These are phyloP conservation scores for Hydnum rufescens DNA, from an alignment of 768 basidiomycete species.

Conservation along the genomic window DNA sequence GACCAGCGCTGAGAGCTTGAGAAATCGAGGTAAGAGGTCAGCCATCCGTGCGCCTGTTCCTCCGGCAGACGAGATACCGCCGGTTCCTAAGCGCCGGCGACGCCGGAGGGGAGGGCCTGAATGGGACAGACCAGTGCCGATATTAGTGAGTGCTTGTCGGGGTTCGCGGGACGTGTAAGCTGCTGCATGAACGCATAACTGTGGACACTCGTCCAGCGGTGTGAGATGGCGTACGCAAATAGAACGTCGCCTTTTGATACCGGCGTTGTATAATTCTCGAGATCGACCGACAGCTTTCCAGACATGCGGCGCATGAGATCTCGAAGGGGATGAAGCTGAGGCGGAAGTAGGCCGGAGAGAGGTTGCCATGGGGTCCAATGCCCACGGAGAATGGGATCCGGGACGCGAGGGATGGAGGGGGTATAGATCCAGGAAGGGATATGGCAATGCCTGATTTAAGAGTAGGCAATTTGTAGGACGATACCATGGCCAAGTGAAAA, in stretches of 20 bases:
- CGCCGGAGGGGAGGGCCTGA: constrained; percentile 7
- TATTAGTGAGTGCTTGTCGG: constrained; percentile 2
- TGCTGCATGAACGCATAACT: background rate
- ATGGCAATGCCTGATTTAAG: background rate
- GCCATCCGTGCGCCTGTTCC: constrained; percentile 9
- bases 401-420: constrained; percentile 7
- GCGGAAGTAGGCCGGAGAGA: background rate
- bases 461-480: background rate
- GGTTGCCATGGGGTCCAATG: constrained; percentile 1
- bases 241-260: background rate
- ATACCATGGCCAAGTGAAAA: background rate
- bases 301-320: constrained; percentile 1
- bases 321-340: constrained; percentile 3
- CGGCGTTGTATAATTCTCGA: constrained; percentile 10
- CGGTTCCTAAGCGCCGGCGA: no score
- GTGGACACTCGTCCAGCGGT: background rate
- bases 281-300: constrained; percentile 11
- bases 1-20: constrained; percentile 58
- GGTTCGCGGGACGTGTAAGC: background rate
- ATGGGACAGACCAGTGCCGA: constrained; percentile 8
- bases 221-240: background rate
- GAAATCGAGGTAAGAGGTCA: constrained; percentile 28
- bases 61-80: no score
- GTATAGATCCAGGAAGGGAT: constrained; percentile 8
- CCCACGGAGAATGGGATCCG: constrained; percentile 9